phyloP scores from a whole-genome alignment of 345 rosid species.

The Arabis alpina region DNA sequence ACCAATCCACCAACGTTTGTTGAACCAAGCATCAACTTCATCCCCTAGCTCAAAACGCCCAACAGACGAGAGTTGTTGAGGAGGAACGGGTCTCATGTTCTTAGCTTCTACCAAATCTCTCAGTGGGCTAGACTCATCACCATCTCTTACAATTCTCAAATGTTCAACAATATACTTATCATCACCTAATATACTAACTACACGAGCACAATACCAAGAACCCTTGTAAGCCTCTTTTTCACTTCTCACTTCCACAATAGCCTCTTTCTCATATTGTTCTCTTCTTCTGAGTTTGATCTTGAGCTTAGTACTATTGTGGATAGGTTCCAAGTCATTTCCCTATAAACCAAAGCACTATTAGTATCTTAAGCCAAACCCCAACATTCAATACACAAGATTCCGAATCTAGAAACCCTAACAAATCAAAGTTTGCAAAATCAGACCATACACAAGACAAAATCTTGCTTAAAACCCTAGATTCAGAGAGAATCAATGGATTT shows the following conservation, averaged over 20 bases:
- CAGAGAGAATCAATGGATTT: too few species aligned
- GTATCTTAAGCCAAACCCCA: neutral
- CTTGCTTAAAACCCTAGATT: too few species aligned
- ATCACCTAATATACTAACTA: conserved; percentile 44
- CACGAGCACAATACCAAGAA: conserved; percentile 60
- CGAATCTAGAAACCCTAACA: too few species aligned
- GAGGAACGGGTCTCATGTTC: conserved; percentile 62
- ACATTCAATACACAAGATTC: too few species aligned
- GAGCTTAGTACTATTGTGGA: too few species aligned
- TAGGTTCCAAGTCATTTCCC: conserved; percentile 24
- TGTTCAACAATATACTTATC: conserved; percentile 59
- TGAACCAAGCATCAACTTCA: conserved; percentile 65
- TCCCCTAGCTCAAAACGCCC: conserved; percentile 40
- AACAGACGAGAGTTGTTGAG: conserved; percentile 42
- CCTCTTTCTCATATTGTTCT: conserved; percentile 37
- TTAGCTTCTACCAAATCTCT: conserved; percentile 44
- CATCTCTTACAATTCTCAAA: conserved; percentile 46
- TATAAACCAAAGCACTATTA: conserved; percentile 24
- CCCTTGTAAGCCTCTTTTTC: conserved; percentile 62
- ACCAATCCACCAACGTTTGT: conserved; percentile 72
- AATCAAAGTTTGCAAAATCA: too few species aligned
- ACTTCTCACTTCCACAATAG: conserved; percentile 54
- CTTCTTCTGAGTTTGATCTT: conserved; percentile 39
- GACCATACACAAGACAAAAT: too few species aligned
- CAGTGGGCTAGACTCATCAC: conserved; percentile 48